Base-by-base conservation (phyloP, 129 eudicot genomes). In the Cynara cardunculus region DNA sequence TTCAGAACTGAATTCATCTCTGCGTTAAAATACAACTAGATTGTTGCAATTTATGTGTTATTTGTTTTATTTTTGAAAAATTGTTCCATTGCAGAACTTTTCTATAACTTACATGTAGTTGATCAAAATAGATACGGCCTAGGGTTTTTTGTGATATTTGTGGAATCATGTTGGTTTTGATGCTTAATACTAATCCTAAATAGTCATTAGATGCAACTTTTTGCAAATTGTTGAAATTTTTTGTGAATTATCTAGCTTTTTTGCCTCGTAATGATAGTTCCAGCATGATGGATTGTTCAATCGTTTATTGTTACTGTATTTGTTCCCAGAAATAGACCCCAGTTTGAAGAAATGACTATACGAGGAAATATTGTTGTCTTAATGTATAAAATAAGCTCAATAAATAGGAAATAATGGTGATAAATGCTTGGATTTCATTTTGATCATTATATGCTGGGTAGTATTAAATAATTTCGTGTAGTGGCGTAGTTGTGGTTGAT, bases 131-230 rank as follows among this genome's bases (percentile, higher is more conserved):
- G 35, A 37, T 19, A 25, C 27, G 30, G 32, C 49, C 49, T 78
- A 78, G 75, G 82, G 53, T 78, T 78, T 69, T 25, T 21, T 39
- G 66, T 25, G 81, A 68, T 18, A 10, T 28, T 39, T 67, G 30
- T 37, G 64, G 44, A 66, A 41, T 67, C 67, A 37, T 27, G 25
- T 18, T 78, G 74, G 6, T 37, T 21, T 77, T 64, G 16, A 34
- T 16, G 22, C 62, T 12, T 62, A 22, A 22, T 32, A 31, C 64
- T 44, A 25, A 24, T 22, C 35, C 2, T 73, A 74, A 72, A 72
- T 25, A 25, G 19, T 25, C 4, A 74, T 49, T 24, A 41, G 65
- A 25, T 22, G 65, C 81, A 77, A 30, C 10, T 37, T 65, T 77
- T 16, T 56, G 73, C 25, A 10, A 26, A 24, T 32, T 76, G 35